Conservation (phyloP, 805 yeast genomes). For the Aciculoconidium aculeatum region DNA sequence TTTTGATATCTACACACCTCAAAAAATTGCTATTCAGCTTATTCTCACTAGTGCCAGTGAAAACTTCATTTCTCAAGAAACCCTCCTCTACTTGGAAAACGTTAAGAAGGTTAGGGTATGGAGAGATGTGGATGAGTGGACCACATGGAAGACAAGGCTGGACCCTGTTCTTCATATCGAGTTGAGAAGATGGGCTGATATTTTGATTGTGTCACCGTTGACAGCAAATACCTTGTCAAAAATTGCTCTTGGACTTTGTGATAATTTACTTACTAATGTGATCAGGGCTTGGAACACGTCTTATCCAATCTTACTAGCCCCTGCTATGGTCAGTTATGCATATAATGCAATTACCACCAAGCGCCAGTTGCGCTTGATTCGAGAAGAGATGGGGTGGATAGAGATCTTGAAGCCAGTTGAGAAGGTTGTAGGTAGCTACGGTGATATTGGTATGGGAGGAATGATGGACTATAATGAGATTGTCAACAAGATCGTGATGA, state of each 20-base stretch:
- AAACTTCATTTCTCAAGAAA: conserved; percentile 45
- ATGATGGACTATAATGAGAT: conserved; percentile 98
- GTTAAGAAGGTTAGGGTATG: conserved; percentile 45
- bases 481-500: conserved; percentile 75
- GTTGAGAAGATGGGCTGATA: conserved; percentile 94
- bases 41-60: conserved; percentile 51
- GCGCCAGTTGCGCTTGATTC: conserved; percentile 67
- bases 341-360: conserved; percentile 86
- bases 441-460: conserved; percentile 99
- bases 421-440: conserved; percentile 86
- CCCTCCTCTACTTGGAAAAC: conserved; percentile 30
- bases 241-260: conserved; percentile 86
- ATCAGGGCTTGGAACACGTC: conserved; percentile 94
- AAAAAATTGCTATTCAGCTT: conserved; percentile 47
- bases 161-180: conserved; percentile 96
- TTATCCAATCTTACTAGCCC: conserved; percentile 84
- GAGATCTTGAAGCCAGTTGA: conserved; percentile 92
- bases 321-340: conserved; percentile 92
- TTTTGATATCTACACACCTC: conserved; percentile 45
- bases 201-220: conserved; percentile 86
- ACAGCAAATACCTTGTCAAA: conserved; percentile 91
- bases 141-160: conserved; percentile 69
- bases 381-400: conserved; percentile 93
- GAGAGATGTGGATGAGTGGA: conserved; percentile 58
- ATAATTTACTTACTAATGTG: conserved; percentile 83